Evolutionary conservation across 164 flowering plant genomes (phyloP).

Genomic region (Magnolia changhungtana): DNA sequence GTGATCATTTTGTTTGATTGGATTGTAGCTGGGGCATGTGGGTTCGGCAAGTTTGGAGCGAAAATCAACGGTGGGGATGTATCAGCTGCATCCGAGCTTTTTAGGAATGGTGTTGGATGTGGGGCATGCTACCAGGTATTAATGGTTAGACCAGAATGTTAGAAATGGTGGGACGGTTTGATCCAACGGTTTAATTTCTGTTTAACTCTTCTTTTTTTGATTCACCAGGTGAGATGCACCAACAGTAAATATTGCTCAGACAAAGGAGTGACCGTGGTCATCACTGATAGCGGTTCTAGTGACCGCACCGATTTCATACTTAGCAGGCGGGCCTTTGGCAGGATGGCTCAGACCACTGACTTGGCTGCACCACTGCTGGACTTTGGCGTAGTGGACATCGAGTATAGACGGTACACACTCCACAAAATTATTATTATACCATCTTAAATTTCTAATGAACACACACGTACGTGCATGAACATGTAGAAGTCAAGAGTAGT

Average conservation of each 20-base stretch:
- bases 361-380: conserved; percentile 47
- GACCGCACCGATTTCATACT: conserved; percentile 66
- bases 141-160: neutral
- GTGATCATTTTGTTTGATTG: neutral
- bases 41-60: conserved; percentile 76
- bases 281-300: conserved; percentile 70
- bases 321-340: conserved; percentile 52
- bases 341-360: conserved; percentile 65
- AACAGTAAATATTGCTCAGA: conserved; percentile 65
- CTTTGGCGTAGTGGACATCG: conserved; percentile 57
- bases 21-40: conserved; percentile 69
- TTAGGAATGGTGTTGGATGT: conserved; percentile 72
- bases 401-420: conserved; percentile 56
- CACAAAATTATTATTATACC: no score
- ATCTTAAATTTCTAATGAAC: neutral
- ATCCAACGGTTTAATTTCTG: neutral
- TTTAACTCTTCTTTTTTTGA: neutral
- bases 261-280: conserved; percentile 66
- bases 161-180: neutral
- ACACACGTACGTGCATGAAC: neutral
- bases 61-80: conserved; percentile 81
- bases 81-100: conserved; percentile 76
- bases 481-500: neutral
- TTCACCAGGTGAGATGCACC: conserved; percentile 66
- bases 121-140: conserved; percentile 89